phyloP scores from a whole-genome alignment of 1,139 yeast species.

The Yamadazyma atmosphaerica region DNA sequence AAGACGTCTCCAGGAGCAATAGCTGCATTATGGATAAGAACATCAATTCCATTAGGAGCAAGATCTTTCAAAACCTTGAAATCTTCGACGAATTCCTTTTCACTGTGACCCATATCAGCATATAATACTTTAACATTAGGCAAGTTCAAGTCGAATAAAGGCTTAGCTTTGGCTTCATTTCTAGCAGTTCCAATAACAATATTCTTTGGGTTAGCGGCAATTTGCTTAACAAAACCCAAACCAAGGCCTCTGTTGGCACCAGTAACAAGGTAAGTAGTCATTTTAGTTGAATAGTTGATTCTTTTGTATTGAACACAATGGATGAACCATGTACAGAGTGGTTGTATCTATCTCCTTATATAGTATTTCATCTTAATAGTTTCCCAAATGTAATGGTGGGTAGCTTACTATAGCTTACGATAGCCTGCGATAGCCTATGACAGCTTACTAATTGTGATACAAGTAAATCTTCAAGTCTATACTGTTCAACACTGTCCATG shows the following conservation, averaged over 20 bases:
- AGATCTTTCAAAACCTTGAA: slow-evolving; percentile 12
- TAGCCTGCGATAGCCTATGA: too few relatives aligned
- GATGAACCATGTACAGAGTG: too few relatives aligned
- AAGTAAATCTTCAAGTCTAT: too few relatives aligned
- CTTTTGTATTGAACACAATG: too few relatives aligned
- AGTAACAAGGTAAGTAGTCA: slow-evolving; percentile 19
- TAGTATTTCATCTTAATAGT: too few relatives aligned
- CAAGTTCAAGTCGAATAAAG: slow-evolving; percentile 4
- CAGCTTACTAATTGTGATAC: too few relatives aligned
- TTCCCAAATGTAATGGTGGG: too few relatives aligned
- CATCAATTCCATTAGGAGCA: slow-evolving; percentile 15
- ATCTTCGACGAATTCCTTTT: slow-evolving; percentile 6
- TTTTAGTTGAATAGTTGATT: too few relatives aligned
- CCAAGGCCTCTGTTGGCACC: slow-evolving; percentile 24
- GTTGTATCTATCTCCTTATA: too few relatives aligned
- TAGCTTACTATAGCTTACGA: too few relatives aligned
- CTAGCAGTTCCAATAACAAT: slow-evolving; percentile 9
- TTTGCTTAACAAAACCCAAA: slow-evolving; percentile 3
- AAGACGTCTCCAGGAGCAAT: slow-evolving; percentile 7
- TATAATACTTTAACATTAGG: slow-evolving; percentile 6
- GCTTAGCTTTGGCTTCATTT: slow-evolving; percentile 4
- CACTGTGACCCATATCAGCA: slow-evolving; percentile 3
- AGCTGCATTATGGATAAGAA: slow-evolving; percentile 20
- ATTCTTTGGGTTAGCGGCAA: slow-evolving; percentile 6
- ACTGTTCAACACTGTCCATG: too few relatives aligned